Percentiles rank a stretch among this genome's conserved stretches.
These are phyloP conservation scores for Plectosphaerella sp. DNA, from an alignment of 2,329 filamentous ascomycete species.

Conservation along the genomic window DNA sequence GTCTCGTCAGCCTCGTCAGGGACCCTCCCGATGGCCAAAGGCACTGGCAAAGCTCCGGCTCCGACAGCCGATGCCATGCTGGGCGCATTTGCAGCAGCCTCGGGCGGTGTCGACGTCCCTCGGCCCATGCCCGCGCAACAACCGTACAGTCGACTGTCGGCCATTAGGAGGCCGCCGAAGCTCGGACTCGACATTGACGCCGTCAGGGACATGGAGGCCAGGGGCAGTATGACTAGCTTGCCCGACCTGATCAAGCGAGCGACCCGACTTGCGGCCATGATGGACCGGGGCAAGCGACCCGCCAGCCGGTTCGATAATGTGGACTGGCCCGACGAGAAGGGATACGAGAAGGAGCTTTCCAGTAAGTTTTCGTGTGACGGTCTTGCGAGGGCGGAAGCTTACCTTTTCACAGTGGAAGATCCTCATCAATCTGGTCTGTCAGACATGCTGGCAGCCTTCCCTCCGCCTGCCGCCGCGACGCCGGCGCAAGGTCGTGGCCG, in stretches of 20 bases:
- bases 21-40: conserved; percentile 27
- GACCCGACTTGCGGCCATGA: conserved; percentile 78
- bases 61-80: conserved; percentile 43
- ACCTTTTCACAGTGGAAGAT: conserved; percentile 28
- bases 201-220: conserved; percentile 73
- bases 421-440: conserved; percentile 51
- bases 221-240: conserved; percentile 87
- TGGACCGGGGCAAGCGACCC: conserved; percentile 73
- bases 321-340: conserved; percentile 43
- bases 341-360: conserved; percentile 33
- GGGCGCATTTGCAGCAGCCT: conserved; percentile 44
- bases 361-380: conserved; percentile 22
- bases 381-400: conserved; percentile 5
- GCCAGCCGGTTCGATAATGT: conserved; percentile 54
- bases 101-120: conserved; percentile 30
- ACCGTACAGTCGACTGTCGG: conserved; percentile 44
- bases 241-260: conserved; percentile 87
- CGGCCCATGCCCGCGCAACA: conserved; percentile 20
- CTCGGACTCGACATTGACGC: conserved; percentile 68
- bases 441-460: conserved; percentile 63
- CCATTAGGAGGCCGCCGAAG: conserved; percentile 62
- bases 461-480: conserved; percentile 49
- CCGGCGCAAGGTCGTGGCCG: conserved; percentile 38
- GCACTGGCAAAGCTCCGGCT: conserved; percentile 14
- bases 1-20: conserved; percentile 41